Base-by-base conservation (phyloP, 2,329 filamentous ascomycete species). In the Grosmannia serpens region DNA sequence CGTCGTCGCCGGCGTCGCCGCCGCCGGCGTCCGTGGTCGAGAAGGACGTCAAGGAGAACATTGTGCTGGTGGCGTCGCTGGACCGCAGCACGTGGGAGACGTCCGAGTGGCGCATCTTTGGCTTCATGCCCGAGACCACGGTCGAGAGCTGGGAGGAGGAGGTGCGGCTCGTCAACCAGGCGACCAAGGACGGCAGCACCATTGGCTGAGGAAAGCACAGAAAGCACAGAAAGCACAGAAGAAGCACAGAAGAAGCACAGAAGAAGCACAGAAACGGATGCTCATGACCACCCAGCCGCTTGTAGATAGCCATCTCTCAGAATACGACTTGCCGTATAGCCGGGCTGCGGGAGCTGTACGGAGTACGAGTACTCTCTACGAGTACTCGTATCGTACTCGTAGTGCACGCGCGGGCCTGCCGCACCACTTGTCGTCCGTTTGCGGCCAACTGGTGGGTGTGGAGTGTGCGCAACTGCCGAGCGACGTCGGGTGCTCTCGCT, bases 51-150 rank as follows among this genome's bases (percentile, higher is more conserved):
- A 75, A 85, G 64, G 87, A 90, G 73, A 82, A 88, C 65, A 62
- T 89, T 5, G 84, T 87, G 46, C 63, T 89, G 52, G 81, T 83
- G 66, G 67, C 76, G 31, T 59, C 70, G 33, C 62, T 79, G 50
- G 71, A 77, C 66, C 72, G 70, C 53, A 69, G 66, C 57, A 80
- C 78, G 24, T 80, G 73, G 63, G 67, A 73, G 66, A 68, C 75
- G 58, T 71, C 69, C 31, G 73, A 76, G 2, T 89, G 86, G 86
- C 76, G 74, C 67, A 69, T 88, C 55, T 86, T 85, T 79, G 86
- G 86, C 17, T 86, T 82, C 24, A 72, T 81, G 33, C 69, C 77
- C 49, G 77, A 81, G 64, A 82, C 79, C 15, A 78, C 76, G 1
- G 67, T 78, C 2, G 71, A 80, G 61, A 63, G 59, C 6, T 76